Evolutionary conservation across 108 stramenopile species (phyloP), one percentile per base, ranked within the genome.

Genomic region (Schizochytrium sp.): DNA sequence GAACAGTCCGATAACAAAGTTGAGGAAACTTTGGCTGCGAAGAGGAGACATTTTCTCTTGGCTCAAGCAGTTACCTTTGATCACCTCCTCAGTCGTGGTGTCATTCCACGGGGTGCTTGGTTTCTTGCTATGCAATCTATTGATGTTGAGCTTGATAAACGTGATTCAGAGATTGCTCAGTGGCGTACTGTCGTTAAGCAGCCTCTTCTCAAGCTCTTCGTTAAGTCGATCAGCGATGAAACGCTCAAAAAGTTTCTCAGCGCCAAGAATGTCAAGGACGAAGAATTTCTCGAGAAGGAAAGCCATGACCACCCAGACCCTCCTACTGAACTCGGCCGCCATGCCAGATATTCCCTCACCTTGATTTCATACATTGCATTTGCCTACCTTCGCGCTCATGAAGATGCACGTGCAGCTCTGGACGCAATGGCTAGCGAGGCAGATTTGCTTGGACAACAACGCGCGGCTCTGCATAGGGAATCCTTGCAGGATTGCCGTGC

Each of bases 31-130:
- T 44, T 83, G 50, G 50, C 47, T 10, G 76, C 47, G 28, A 83
- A 83, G 76, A 47, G 76, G 10, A 47, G 76, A 0, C 76, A 83
- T 40, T 83, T 83, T 42, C 53, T 83, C 15, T 53, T 83, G 38
- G 76, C 76, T 2, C 76, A 83, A 42, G 49, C 76, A n/a, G 76
- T 83, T 10, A 83, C 76, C 50, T 83, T 55, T 55, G 53, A 83
- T 42, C 47, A 83, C 38, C 55, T 83, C 10, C 53, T 83, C 15
- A 28, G 53, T 53, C 47, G 76, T 5, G 53, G 53, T 5, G 50
- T 83, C 76, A 83, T 83, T 40, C 50, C 50, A n/a, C 47, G 76
- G n/a, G 55, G 50, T 10, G 47, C 76, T 0, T 83, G 76, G 76
- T 83, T 83, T 28, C 47, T 83, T 8, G 47, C 55, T 38, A 83